phyloP scores from a whole-genome alignment of 495 filamentous ascomycete species.

The Xylaria cubensis region DNA sequence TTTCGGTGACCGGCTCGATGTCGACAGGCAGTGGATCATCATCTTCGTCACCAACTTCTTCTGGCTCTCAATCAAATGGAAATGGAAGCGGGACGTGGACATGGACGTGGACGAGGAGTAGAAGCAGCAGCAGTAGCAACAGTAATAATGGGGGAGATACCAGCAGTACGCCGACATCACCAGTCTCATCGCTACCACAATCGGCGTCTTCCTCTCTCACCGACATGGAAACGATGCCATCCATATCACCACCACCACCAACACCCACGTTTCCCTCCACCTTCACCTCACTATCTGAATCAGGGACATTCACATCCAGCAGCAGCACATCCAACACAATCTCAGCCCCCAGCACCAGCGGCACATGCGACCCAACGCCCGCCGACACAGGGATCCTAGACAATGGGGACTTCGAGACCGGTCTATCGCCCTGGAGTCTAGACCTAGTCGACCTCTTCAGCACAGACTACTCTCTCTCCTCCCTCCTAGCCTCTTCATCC shows the following conservation, averaged over 20 bases:
- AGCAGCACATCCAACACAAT: not conserved
- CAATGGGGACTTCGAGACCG: conserved; percentile 40
- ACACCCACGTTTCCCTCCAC: not conserved
- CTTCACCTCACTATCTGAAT: not conserved
- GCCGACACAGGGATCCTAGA: conserved; percentile 27
- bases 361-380: conserved; percentile 12
- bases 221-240: not conserved
- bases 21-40: not conserved
- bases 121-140: not conserved
- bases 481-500: not conserved
- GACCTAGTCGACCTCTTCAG: conserved; percentile 41
- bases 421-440: conserved; percentile 39
- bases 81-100: conserved; percentile 5
- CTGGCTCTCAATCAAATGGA: not conserved
- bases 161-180: conserved; percentile 2
- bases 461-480: conserved; percentile 30
- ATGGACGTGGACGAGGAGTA: not conserved
- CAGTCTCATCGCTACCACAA: conserved; percentile 10
- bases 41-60: not conserved
- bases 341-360: conserved; percentile 6
- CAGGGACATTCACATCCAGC: not conserved
- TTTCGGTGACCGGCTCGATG: not conserved
- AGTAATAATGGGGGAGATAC: not conserved
- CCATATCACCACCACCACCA: not conserved
- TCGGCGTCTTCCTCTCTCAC: not conserved